Evolutionary conservation across 139 green algal genomes (phyloP), one percentile per base, ranked within the genome.

Genomic region (Chlorella vulgaris): DNA sequence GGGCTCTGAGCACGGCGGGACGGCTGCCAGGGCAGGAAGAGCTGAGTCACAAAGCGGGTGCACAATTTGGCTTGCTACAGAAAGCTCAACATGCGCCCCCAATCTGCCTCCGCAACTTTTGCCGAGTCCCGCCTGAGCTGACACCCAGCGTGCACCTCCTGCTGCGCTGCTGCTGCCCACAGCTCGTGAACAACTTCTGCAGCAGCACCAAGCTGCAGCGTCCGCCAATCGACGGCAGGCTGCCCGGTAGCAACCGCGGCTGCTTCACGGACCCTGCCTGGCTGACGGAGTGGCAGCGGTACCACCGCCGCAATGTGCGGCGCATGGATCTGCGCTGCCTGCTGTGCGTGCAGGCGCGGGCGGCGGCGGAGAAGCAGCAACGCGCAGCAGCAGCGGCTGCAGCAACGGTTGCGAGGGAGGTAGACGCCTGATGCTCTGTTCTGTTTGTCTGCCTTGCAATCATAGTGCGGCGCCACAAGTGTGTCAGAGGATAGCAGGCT

Each of bases 211-310:
- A 7, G 31, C 70, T 35, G 40, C 31, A 29, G 22, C 70, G 31
- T 24, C 70, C 47, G 19, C 29, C 70, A 4, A 47, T 66, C 47
- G 47, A 78, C 70, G 70, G 70, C 39, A 28, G 7, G 2, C 47
- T 66, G 70, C 70, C 70, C 13, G 33, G 24, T 31, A 42, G 47
- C 70, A 65, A 63, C 47, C 70, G 70, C 47, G 31, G 70, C 70
- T 66, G 47, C 47, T 66, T 78, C 47, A 78, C 70, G 2, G 70
- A 78, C 29, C 31, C n/a, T 4, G 47, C 35, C 1, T 78, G 70
- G 70, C 42, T 63, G 70, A 43, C 43, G 4, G 70, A 42, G 29
- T 78, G 70, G 70, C 70, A 47, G 19, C 21, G 31, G 19, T 78
- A 50, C 70, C 70, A 78, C 47, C 70, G 70, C 70, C 55, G 26